phyloP scores from a whole-genome alignment of 192 early-diverging fungal species.

The Coemansia sp. region DNA sequence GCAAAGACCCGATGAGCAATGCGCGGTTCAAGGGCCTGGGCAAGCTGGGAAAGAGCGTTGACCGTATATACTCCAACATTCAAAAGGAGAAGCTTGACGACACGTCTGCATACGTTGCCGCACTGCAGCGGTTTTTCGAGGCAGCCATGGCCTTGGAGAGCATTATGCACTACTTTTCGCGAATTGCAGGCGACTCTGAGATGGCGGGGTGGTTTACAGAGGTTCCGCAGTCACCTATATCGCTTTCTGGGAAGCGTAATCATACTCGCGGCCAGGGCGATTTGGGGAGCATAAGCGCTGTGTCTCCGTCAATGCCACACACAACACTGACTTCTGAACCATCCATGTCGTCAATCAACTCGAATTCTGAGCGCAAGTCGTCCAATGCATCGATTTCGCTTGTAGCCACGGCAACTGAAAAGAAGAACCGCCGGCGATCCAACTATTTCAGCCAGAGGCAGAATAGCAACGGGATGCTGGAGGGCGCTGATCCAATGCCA shows the following conservation, averaged over 20 bases:
- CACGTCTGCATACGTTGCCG: slow-evolving; percentile 38
- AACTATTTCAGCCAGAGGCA: slow-evolving; percentile 54
- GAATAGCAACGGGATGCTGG: slow-evolving; percentile 18
- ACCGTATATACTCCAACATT: slow-evolving; percentile 53
- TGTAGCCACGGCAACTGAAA: slow-evolving; percentile 20
- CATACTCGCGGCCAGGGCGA: slow-evolving; percentile 21
- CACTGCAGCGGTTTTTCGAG: slow-evolving; percentile 52
- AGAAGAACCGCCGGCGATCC: slow-evolving; percentile 45
- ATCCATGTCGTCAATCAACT: slow-evolving; percentile 33
- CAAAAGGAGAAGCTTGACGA: slow-evolving; percentile 56
- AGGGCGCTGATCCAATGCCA: slow-evolving; percentile 17
- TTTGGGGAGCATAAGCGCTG: slow-evolving; percentile 13
- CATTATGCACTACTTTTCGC: slow-evolving; percentile 49
- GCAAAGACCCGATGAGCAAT: slow-evolving; percentile 51
- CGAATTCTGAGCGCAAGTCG: slow-evolving; percentile 33
- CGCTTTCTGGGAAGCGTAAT: slow-evolving; percentile 26
- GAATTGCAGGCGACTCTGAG: slow-evolving; percentile 47
- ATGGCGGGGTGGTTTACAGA: slow-evolving; percentile 52
- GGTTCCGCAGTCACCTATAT: slow-evolving; percentile 40
- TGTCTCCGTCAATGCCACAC: slow-evolving; percentile 31
- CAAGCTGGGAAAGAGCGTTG: slow-evolving; percentile 56
- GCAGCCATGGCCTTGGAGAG: slow-evolving; percentile 39
- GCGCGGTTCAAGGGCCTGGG: slow-evolving; percentile 50
- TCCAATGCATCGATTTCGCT: slow-evolving; percentile 44
- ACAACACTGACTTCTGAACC: slow-evolving; percentile 36